Percentiles rank a stretch among this genome's conserved stretches.
Evolutionary conservation across 257 asterid species (phyloP).

Genomic region (Scutellaria baicalensis): DNA sequence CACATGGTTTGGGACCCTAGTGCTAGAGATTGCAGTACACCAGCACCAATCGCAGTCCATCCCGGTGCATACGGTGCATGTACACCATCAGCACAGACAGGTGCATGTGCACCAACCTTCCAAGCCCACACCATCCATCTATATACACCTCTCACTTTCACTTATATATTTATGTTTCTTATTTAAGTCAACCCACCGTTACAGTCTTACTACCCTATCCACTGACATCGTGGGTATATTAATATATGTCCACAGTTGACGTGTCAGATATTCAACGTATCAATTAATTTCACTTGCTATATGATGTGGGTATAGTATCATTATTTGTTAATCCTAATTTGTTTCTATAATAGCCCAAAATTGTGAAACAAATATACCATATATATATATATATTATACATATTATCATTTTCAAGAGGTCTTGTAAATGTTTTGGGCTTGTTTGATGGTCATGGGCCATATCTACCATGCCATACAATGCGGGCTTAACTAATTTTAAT

Average conservation of each 20-base stretch:
- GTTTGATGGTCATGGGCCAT: background rate
- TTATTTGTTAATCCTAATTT: too few relatives aligned
- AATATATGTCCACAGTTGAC: too few relatives aligned
- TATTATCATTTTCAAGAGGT: too few relatives aligned
- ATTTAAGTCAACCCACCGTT: background rate
- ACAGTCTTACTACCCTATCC: too few relatives aligned
- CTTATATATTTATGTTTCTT: background rate
- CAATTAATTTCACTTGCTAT: too few relatives aligned
- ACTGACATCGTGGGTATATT: too few relatives aligned
- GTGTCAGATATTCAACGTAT: too few relatives aligned
- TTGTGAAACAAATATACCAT: background rate
- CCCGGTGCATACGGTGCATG: conserved; percentile 8
- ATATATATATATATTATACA: background rate
- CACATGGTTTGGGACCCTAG: conserved; percentile 41
- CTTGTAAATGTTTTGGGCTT: background rate
- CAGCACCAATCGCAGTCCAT: conserved; percentile 19
- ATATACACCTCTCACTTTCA: background rate
- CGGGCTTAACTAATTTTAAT: background rate
- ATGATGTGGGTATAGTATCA: too few relatives aligned
- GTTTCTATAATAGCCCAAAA: too few relatives aligned
- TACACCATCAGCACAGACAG: conserved; percentile 16
- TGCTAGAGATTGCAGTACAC: background rate
- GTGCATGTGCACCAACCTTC: conserved; percentile 32
- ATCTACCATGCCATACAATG: background rate
- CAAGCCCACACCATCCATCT: background rate